Evolutionary conservation across 1,284 basidiomycete species (phyloP).

Genomic region (Boletus mariae): DNA sequence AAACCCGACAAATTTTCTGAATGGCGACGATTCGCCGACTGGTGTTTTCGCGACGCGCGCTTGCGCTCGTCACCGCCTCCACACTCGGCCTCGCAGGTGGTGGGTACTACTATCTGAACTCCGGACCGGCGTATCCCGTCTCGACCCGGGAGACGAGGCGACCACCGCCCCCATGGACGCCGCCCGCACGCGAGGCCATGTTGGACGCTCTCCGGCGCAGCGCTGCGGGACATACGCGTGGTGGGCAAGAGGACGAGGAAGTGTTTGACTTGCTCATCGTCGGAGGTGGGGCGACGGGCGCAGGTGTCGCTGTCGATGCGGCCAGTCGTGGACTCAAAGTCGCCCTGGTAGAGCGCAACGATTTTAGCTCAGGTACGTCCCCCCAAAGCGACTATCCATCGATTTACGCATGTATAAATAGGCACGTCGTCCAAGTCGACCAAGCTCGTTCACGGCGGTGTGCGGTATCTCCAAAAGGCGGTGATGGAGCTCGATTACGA

Average conservation of each 20-base stretch:
- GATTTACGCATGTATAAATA: slow-evolving; percentile 45
- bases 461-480: slow-evolving; percentile 96
- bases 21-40: slow-evolving; percentile 35
- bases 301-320: slow-evolving; percentile 93
- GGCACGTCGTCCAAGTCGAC: slow-evolving; percentile 97
- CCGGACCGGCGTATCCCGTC: slow-evolving; percentile 60
- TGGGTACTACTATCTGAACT: slow-evolving; percentile 70
- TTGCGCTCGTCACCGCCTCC: slow-evolving; percentile 50
- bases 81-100: slow-evolving; percentile 50
- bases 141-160: slow-evolving; percentile 60
- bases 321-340: slow-evolving; percentile 90
- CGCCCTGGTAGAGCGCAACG: slow-evolving; percentile 90
- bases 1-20: not conserved
- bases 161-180: slow-evolving; percentile 73
- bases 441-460: slow-evolving; percentile 97
- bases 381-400: slow-evolving; percentile 22
- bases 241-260: slow-evolving; percentile 38
- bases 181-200: slow-evolving; percentile 65
- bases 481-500: slow-evolving; percentile 95
- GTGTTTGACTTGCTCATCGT: slow-evolving; percentile 79
- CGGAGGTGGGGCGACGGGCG: slow-evolving; percentile 93
- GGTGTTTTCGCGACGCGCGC: slow-evolving; percentile 51
- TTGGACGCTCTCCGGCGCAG: slow-evolving; percentile 45
- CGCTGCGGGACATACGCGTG: not conserved
- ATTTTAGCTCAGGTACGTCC: slow-evolving; percentile 79